Evolutionary conservation across 139 green algal genomes (phyloP).

Genomic region (Chlorella sp.): DNA sequence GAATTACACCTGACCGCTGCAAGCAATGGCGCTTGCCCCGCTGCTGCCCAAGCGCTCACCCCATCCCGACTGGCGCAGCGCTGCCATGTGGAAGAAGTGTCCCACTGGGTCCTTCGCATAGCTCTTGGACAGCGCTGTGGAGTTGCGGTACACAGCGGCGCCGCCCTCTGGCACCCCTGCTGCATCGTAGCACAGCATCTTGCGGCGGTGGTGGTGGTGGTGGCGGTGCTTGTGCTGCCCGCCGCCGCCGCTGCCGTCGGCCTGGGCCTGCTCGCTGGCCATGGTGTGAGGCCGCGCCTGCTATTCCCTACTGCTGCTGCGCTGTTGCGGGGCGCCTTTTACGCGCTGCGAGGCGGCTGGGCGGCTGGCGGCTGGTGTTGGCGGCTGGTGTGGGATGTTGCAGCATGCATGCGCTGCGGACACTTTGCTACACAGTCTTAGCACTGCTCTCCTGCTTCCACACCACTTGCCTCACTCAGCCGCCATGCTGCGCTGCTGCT

Average conservation of each 20-base stretch:
- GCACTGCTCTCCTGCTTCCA: too few species aligned
- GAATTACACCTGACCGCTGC: neutral
- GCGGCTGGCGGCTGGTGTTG: neutral
- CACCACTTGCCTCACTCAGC: too few species aligned
- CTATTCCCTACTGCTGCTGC: neutral
- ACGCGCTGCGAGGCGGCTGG: neutral
- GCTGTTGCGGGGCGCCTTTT: neutral
- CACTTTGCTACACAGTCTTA: too few species aligned
- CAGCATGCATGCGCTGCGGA: too few species aligned
- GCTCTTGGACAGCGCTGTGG: conserved; percentile 43
- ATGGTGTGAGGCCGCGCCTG: neutral
- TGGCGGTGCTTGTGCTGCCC: neutral
- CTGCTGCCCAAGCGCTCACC: conserved; percentile 41
- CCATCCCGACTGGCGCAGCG: conserved; percentile 70
- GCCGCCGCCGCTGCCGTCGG: neutral
- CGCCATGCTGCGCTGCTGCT: too few species aligned
- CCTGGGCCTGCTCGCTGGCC: too few species aligned
- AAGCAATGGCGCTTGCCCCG: neutral
- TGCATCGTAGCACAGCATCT: neutral
- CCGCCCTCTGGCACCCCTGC: conserved; percentile 42
- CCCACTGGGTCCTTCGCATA: conserved; percentile 75
- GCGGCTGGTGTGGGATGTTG: too few species aligned
- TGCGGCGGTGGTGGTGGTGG: neutral
- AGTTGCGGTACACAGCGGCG: conserved; percentile 35
- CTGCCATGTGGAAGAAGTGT: conserved; percentile 65